These are phyloP conservation scores for Chlamydomonas sp. DNA, from an alignment of 139 green algal genomes.

Conservation along the genomic window DNA sequence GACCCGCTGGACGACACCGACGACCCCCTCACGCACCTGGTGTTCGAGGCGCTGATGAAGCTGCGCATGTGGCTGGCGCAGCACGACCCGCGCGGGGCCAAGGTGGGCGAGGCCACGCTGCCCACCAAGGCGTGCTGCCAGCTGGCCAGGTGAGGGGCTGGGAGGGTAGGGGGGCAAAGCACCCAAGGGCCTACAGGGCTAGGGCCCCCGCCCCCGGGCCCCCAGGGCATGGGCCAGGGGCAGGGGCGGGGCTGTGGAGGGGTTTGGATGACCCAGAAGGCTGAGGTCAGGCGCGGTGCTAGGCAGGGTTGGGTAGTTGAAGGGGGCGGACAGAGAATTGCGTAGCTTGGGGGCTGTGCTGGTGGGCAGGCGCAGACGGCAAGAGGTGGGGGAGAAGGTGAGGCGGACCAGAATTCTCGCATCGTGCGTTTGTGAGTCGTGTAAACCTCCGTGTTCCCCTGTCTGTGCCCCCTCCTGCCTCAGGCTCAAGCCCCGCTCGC, in stretches of 20 bases:
- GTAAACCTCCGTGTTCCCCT: neutral
- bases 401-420: too few species aligned
- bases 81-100: neutral
- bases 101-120: conserved; percentile 28
- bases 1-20: neutral
- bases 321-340: too few species aligned
- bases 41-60: conserved; percentile 24
- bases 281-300: too few species aligned
- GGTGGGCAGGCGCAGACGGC: too few species aligned
- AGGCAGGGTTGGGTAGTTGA: too few species aligned
- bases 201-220: too few species aligned
- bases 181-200: too few species aligned
- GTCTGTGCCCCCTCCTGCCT: neutral
- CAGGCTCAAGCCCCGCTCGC: neutral
- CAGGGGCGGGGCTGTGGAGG: too few species aligned
- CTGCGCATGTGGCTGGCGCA: conserved; percentile 24
- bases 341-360: too few species aligned
- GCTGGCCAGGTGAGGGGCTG: conserved; percentile 1
- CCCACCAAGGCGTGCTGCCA: conserved; percentile 2
- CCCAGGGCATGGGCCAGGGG: neutral
- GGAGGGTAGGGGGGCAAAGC: too few species aligned
- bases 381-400: too few species aligned
- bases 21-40: conserved; percentile 15
- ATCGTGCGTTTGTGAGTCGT: neutral
- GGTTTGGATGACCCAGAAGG: too few species aligned